Conservation (phyloP, 768 basidiomycete genomes). For the Podaxis rugospora region DNA sequence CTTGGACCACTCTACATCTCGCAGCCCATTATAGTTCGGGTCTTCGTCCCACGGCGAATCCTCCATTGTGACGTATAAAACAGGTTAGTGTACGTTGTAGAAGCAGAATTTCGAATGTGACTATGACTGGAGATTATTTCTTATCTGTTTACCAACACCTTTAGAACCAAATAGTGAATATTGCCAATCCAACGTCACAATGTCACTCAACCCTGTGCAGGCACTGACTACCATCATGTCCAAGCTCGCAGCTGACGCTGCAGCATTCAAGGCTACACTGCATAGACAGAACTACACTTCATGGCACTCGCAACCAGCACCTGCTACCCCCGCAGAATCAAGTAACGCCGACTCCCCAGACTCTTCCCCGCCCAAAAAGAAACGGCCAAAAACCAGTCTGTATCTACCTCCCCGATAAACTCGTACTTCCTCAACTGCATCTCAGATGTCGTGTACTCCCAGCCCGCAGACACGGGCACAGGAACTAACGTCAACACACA, state of each 20-base stretch:
- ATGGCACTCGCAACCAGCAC: slow-evolving; percentile 67
- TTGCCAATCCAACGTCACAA: neutral
- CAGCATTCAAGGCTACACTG: slow-evolving; percentile 63
- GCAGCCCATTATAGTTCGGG: slow-evolving; percentile 24
- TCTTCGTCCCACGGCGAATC: slow-evolving; percentile 63
- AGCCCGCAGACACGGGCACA: slow-evolving; percentile 81
- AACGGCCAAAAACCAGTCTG: slow-evolving; percentile 65
- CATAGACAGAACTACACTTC: slow-evolving; percentile 66
- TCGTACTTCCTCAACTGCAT: slow-evolving; percentile 12
- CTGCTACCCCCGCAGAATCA: slow-evolving; percentile 16
- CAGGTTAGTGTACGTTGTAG: neutral
- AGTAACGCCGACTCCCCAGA: slow-evolving; percentile 20
- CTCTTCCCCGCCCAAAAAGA: slow-evolving; percentile 43
- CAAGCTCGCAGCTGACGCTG: slow-evolving; percentile 62
- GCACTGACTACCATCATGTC: slow-evolving; percentile 43
- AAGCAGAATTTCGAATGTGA: neutral
- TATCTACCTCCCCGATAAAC: slow-evolving; percentile 16
- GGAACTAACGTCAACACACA: slow-evolving; percentile 84
- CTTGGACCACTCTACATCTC: slow-evolving; percentile 63
- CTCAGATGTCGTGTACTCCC: slow-evolving; percentile 76
- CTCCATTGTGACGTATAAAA: neutral
- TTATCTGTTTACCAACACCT: neutral
- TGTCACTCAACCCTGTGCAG: neutral
- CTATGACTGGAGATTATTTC: neutral
- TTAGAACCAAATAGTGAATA: neutral